Percentiles rank a stretch among this genome's conserved stretches.
phyloP scores from a whole-genome alignment of 2,329 filamentous ascomycete genomes.

The Penicillium sp. region DNA sequence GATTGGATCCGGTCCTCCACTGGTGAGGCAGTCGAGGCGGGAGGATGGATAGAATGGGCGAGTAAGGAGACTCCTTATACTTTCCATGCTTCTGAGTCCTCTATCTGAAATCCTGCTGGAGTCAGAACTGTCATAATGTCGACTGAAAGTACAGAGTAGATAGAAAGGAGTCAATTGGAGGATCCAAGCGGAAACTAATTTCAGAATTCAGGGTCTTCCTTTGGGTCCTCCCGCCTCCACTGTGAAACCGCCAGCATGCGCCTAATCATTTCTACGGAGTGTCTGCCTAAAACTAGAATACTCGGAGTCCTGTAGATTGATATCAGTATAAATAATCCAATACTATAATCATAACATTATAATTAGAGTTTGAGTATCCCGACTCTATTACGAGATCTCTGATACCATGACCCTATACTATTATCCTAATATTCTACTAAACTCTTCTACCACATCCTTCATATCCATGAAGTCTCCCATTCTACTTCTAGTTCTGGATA shows the following conservation, averaged over 20 bases:
- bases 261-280: not conserved
- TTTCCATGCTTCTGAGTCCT: not conserved
- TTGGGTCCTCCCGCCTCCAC: not conserved
- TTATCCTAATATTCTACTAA: too few relatives aligned
- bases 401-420: not conserved
- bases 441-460: not conserved
- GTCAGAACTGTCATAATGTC: not conserved
- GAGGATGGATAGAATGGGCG: not conserved
- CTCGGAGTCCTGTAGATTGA: not conserved
- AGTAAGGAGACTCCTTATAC: not conserved
- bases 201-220: not conserved
- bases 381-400: not conserved
- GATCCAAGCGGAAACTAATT: not conserved
- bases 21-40: conserved; percentile 13
- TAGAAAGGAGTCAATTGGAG: not conserved
- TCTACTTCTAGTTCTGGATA: too few relatives aligned
- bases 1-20: conserved; percentile 20
- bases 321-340: not conserved
- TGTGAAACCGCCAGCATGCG: not conserved
- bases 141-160: not conserved
- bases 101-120: not conserved
- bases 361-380: not conserved
- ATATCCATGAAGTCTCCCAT: not conserved
- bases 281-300: not conserved
- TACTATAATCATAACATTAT: not conserved